phyloP scores from a whole-genome alignment of 1,284 basidiomycete genomes.

The Irpex lacteus region DNA sequence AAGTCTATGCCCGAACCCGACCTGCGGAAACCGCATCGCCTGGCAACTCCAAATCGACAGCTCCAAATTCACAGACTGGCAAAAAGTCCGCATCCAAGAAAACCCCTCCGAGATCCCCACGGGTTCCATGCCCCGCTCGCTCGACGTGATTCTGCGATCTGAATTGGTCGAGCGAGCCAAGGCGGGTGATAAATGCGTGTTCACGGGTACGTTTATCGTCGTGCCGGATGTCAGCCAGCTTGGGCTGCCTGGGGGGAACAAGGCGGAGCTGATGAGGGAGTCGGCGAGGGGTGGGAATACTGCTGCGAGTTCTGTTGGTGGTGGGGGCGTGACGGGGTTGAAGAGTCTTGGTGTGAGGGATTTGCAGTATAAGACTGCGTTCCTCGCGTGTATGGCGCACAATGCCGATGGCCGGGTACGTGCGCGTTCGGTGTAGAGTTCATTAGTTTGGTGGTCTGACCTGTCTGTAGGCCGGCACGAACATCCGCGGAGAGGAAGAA shows the following conservation, averaged over 20 bases:
- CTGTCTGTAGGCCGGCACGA: slow-evolving; percentile 62
- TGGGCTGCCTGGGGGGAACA: slow-evolving; percentile 92
- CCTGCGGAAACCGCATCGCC: slow-evolving; percentile 85
- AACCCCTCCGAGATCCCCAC: slow-evolving; percentile 99
- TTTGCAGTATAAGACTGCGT: slow-evolving; percentile 97
- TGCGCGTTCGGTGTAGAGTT: slow-evolving; percentile 6
- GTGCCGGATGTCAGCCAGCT: slow-evolving; percentile 98
- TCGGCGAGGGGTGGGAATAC: slow-evolving; percentile 63
- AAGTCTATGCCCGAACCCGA: slow-evolving; percentile 88
- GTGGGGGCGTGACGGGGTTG: slow-evolving; percentile 89
- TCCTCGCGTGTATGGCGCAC: slow-evolving; percentile 97
- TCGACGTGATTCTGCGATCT: slow-evolving; percentile 94
- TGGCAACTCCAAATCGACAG: slow-evolving; percentile 98
- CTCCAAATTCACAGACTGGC: slow-evolving; percentile 98
- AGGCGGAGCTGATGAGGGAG: slow-evolving; percentile 89
- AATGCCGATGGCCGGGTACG: slow-evolving; percentile 84
- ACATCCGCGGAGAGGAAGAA: slow-evolving; percentile 86
- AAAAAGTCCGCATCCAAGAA: slow-evolving; percentile 98
- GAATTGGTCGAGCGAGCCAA: slow-evolving; percentile 98
- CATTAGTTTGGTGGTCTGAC: slow-evolving; percentile 3
- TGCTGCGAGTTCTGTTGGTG: slow-evolving; percentile 70
- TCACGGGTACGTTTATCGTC: slow-evolving; percentile 97
- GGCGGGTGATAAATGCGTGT: slow-evolving; percentile 98
- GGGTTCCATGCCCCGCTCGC: slow-evolving; percentile 94
- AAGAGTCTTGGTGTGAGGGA: slow-evolving; percentile 95